phyloP scores from a whole-genome alignment of 148 eudicot species.

The Rheum nobile region DNA sequence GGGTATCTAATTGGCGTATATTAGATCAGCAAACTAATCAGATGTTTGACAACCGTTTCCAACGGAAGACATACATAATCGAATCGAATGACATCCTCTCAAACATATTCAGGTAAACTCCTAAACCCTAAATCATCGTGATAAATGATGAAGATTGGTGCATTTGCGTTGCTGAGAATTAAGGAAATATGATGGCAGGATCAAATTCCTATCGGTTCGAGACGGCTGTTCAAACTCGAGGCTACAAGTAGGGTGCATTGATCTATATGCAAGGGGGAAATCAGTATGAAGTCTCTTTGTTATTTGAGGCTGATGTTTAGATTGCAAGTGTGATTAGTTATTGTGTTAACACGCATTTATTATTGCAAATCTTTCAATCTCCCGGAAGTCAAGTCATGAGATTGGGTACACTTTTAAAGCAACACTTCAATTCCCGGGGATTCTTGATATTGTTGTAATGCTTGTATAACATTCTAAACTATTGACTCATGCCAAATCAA shows the following conservation, averaged over 20 bases:
- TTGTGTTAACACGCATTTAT: background rate
- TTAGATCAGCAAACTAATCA: conserved; percentile 64
- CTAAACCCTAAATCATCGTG: background rate
- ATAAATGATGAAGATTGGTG: background rate
- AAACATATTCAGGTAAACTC: conserved; percentile 63
- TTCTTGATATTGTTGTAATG: background rate
- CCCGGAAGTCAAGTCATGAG: background rate
- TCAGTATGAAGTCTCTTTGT: background rate
- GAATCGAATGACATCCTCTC: conserved; percentile 25
- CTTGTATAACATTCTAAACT: background rate
- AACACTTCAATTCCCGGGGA: background rate
- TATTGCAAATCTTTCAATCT: background rate
- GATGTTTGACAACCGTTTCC: conserved; percentile 56
- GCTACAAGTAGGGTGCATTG: conserved; percentile 83
- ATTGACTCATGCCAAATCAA: too few species aligned
- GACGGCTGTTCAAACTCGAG: conserved; percentile 49
- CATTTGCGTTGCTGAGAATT: background rate
- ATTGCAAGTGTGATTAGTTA: background rate
- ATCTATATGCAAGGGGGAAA: conserved; percentile 35
- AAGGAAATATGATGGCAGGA: conserved; percentile 29
- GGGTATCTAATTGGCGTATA: conserved; percentile 64
- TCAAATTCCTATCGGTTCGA: conserved; percentile 59
- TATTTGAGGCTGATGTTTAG: background rate
- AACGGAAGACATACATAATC: conserved; percentile 48
- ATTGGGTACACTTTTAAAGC: background rate